phyloP scores from a whole-genome alignment of 1,139 yeast species.

The Yamadazyma membranifaciens region DNA sequence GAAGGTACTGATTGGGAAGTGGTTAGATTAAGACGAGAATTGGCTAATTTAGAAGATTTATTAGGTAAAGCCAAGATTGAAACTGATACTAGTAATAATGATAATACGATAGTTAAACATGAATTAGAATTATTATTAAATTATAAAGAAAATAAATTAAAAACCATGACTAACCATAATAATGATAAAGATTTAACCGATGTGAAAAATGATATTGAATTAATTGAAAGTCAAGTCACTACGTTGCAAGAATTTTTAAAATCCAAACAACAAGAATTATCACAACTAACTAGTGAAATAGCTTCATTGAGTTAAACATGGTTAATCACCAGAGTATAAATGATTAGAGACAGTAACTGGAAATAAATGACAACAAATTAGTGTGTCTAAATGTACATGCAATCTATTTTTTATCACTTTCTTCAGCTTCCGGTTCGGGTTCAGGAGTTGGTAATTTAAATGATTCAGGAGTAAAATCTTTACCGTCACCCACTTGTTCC shows the following conservation, averaged over 20 bases:
- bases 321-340: neutral
- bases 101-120: constrained; percentile 46
- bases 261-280: constrained; percentile 51
- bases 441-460: constrained; percentile 82
- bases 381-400: neutral
- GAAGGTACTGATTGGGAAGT: constrained; percentile 87
- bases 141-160: constrained; percentile 53
- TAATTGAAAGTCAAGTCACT: constrained; percentile 63
- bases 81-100: constrained; percentile 26
- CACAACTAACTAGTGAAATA: constrained; percentile 44
- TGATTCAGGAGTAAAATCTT: constrained; percentile 75
- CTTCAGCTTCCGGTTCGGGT: constrained; percentile 64
- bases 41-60: constrained; percentile 67
- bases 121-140: constrained; percentile 81
- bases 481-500: constrained; percentile 91
- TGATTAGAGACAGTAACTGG: no score
- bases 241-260: constrained; percentile 57
- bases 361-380: neutral
- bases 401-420: constrained; percentile 26
- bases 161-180: constrained; percentile 4
- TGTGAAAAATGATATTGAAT: constrained; percentile 57
- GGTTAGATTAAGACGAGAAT: constrained; percentile 76
- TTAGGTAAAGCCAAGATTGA: constrained; percentile 58
- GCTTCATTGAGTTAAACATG: constrained; percentile 16
- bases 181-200: constrained; percentile 34